phyloP scores from a whole-genome alignment of 768 basidiomycete genomes.

The Lepiota venenata region DNA sequence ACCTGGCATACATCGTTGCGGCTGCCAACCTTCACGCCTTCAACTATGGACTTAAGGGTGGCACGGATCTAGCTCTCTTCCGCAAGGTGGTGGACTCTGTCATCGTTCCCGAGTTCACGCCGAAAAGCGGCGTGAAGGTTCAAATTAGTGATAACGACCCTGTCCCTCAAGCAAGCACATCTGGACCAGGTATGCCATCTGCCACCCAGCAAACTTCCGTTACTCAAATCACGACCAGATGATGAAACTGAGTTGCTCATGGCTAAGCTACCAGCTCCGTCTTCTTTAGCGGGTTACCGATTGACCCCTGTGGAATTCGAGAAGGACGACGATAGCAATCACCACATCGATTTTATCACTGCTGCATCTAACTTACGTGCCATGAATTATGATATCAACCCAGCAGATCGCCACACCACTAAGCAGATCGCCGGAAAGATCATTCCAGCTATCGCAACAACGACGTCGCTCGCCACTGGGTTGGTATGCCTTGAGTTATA shows the following conservation, averaged over 20 bases:
- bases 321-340: conserved; percentile 97
- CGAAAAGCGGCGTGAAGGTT: conserved; percentile 87
- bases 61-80: conserved; percentile 75
- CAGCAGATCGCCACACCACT: conserved; percentile 87
- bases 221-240: conserved; percentile 28
- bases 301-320: conserved; percentile 95
- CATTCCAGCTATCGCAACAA: conserved; percentile 99
- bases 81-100: conserved; percentile 81
- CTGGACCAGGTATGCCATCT: conserved; percentile 29
- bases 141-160: conserved; percentile 94
- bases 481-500: conserved; percentile 95
- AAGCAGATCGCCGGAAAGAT: conserved; percentile 99
- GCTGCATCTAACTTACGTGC: conserved; percentile 96
- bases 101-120: conserved; percentile 89
- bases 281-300: conserved; percentile 93
- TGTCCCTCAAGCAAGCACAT: conserved; percentile 48
- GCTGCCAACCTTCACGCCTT: conserved; percentile 96
- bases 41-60: conserved; percentile 96
- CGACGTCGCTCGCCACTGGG: conserved; percentile 93
- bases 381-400: conserved; percentile 86
- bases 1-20: conserved; percentile 86
- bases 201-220: neutral
- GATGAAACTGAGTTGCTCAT: conserved; percentile 55
- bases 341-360: conserved; percentile 99
- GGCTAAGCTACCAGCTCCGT: conserved; percentile 80